A percentile compares a stretch with the other conserved stretches of the same genome.
Conservation (phyloP, 345 rosid genomes). For the Populus nigra region DNA sequence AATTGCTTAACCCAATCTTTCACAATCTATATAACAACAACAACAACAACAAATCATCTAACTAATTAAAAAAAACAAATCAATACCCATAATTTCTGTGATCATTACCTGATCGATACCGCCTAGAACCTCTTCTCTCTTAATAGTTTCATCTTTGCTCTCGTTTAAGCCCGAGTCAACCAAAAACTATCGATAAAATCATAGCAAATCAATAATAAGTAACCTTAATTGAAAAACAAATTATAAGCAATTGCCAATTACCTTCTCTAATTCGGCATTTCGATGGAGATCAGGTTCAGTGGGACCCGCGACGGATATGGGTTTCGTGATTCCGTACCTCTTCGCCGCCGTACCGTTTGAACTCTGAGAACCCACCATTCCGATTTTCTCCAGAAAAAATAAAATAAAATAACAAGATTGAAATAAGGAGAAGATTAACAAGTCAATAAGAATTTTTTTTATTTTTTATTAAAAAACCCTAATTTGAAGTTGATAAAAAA, state of each 20-base stretch:
- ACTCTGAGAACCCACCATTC: slow-evolving; percentile 21
- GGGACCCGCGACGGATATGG: slow-evolving; percentile 21
- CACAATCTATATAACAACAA: slow-evolving; percentile 19
- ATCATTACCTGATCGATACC: slow-evolving; percentile 21
- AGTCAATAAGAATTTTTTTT: background rate
- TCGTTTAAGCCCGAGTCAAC: slow-evolving; percentile 29
- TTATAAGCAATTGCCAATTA: background rate
- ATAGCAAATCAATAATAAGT: background rate
- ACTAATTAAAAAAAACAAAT: background rate
- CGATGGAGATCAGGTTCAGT: slow-evolving; percentile 26
- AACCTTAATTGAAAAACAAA: background rate
- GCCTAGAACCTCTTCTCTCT: slow-evolving; percentile 25
- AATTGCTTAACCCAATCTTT: slow-evolving; percentile 30
- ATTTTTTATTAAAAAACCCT: background rate
- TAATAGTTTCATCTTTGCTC: slow-evolving; percentile 23
- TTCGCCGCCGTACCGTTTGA: background rate
- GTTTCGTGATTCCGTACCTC: slow-evolving; percentile 23
- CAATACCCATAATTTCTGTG: background rate
- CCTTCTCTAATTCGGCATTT: slow-evolving; percentile 25
- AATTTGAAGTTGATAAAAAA: background rate
- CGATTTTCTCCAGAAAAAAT: background rate
- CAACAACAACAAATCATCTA: background rate
- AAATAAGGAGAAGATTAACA: background rate
- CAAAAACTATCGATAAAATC: slow-evolving; percentile 14
- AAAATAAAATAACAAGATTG: background rate